Percentiles rank a stretch among this genome's conserved stretches.
Evolutionary conservation across 2,329 filamentous ascomycete species (phyloP).

Genomic region (Proliferodiscus dingleyae): DNA sequence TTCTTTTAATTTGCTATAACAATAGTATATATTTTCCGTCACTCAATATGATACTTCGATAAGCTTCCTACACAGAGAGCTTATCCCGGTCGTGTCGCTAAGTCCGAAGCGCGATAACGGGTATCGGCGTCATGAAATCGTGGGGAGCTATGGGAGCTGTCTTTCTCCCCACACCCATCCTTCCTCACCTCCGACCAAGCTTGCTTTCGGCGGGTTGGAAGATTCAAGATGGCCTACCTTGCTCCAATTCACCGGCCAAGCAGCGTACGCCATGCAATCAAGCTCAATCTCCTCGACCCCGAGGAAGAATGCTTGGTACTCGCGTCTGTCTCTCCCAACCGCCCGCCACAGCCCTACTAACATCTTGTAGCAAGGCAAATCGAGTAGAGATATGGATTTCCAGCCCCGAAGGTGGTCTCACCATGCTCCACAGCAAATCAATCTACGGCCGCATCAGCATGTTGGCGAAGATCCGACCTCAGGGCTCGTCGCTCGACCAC

Average conservation of each 20-base stretch:
- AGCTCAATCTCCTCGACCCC: slow-evolving; percentile 67
- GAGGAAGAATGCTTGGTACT: slow-evolving; percentile 80
- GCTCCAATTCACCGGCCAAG: slow-evolving; percentile 90
- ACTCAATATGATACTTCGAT: not conserved
- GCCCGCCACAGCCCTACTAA: slow-evolving; percentile 9
- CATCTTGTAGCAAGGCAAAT: slow-evolving; percentile 64
- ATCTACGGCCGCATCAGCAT: slow-evolving; percentile 86
- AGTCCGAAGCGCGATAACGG: slow-evolving; percentile 11
- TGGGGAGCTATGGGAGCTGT: slow-evolving; percentile 3
- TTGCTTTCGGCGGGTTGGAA: not conserved
- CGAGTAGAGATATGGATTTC: slow-evolving; percentile 78
- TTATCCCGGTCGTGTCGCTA: not conserved
- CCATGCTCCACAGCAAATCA: slow-evolving; percentile 61
- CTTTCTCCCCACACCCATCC: not conserved
- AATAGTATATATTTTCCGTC: not conserved
- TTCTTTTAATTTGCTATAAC: not conserved
- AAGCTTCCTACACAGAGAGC: not conserved
- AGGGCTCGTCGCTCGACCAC: slow-evolving; percentile 70
- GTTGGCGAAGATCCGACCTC: slow-evolving; percentile 73
- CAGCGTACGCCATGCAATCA: slow-evolving; percentile 84
- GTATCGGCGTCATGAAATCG: slow-evolving; percentile 2
- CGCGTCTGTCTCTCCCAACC: slow-evolving; percentile 56
- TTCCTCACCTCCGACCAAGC: not conserved
- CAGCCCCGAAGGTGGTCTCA: slow-evolving; percentile 58
- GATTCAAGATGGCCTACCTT: slow-evolving; percentile 74